Percentiles rank a stretch among this genome's conserved stretches.
Conservation (phyloP, 768 basidiomycete genomes). For the Dacryopinax spathularia region DNA sequence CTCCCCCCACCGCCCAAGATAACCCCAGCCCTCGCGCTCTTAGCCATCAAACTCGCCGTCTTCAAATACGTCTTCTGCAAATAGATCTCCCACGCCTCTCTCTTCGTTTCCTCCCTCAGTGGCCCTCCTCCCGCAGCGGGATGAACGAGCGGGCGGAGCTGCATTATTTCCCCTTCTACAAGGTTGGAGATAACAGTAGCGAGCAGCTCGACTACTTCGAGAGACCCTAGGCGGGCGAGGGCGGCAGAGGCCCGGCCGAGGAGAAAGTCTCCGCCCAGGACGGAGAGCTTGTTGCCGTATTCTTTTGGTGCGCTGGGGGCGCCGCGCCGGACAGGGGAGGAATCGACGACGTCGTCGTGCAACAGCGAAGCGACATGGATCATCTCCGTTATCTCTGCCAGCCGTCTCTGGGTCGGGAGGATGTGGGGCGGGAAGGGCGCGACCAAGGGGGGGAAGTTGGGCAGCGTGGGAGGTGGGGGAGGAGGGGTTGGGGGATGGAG, state of each 20-base stretch:
- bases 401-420: conserved; percentile 77
- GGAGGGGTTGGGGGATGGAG: conserved; percentile 36
- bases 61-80: conserved; percentile 88
- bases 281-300: conserved; percentile 85
- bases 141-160: conserved; percentile 30
- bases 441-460: conserved; percentile 23
- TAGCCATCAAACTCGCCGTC: conserved; percentile 82
- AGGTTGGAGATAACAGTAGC: conserved; percentile 84
- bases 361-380: conserved; percentile 88
- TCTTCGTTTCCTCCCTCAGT: conserved; percentile 18
- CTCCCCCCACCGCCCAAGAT: conserved; percentile 59
- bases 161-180: conserved; percentile 92
- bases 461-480: conserved; percentile 24
- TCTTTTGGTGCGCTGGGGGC: conserved; percentile 53
- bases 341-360: conserved; percentile 81
- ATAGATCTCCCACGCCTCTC: conserved; percentile 59
- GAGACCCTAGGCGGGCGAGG: conserved; percentile 68
- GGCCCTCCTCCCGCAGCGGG: not conserved
- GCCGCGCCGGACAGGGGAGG: conserved; percentile 54
- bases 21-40: conserved; percentile 67
- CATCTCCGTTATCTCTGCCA: conserved; percentile 96
- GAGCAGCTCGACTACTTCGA: conserved; percentile 85
- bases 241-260: conserved; percentile 82
- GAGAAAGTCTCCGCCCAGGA: conserved; percentile 91
- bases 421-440: conserved; percentile 25